Base-by-base conservation (phyloP, 441 rosid species). In the Macaranga tanarius region DNA sequence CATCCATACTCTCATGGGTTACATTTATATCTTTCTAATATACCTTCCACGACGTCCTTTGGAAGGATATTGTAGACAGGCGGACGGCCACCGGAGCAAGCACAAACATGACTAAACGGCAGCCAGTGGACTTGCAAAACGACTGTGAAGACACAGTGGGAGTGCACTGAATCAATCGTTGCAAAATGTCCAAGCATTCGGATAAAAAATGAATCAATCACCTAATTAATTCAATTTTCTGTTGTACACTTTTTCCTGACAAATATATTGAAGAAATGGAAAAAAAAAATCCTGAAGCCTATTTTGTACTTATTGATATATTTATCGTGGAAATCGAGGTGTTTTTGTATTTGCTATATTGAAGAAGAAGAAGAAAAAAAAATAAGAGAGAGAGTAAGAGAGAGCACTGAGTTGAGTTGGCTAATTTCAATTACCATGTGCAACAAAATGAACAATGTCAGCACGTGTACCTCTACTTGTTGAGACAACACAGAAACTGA, bases 251-350 rank as follows among this genome's bases (percentile, higher is more conserved):
- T 54, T 54, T 17, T 54, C 3, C 57, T n/a, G 57, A 54, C 25
- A 54, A 54, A 19, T 42, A 42, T 7, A 42, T 42, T 7, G 7
- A 2, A 2, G 45, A 42, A 42, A 42, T 0, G 45, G 5, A 8
- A 54, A 54, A 19, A 20, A 54, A 54, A 19, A 7, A 54, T 22
- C 8, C 57, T n/a, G 57, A 54, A 54, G 8, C 10, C 38, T 26
- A 17, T 58, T 70, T 17, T 57, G 56, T 70, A 25, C 38, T 23
- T 11, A 67, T 56, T 69, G 7, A 16, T 38, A 20, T 31, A 31
- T 55, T 17, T 63, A 13, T 10, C 34, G 72, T 69, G 61, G 31
- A 20, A 69, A 69, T 23, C 72, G 62, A 70, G 73, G 73, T 31
- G 0, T 12, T 2, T 44, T 38, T 11, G 11, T 1, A 58, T 45